These are phyloP conservation scores for Chaetomium sp. DNA, from an alignment of 2,329 filamentous ascomycete species.

Conservation along the genomic window DNA sequence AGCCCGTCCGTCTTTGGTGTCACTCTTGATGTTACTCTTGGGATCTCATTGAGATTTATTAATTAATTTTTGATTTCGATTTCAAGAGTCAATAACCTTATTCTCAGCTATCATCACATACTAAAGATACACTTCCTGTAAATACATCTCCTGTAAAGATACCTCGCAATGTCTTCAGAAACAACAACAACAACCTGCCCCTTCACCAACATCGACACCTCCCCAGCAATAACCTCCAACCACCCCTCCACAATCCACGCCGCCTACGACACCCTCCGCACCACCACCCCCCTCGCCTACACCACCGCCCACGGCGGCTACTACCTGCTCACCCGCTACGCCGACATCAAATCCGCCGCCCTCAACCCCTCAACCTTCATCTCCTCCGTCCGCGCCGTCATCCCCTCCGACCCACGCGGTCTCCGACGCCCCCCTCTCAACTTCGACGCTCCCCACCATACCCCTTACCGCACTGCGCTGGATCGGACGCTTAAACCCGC, in stretches of 20 bases:
- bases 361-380: slow-evolving; percentile 10
- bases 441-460: slow-evolving; percentile 4
- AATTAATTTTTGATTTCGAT: too few relatives aligned
- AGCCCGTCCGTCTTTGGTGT: too few relatives aligned
- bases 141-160: too few relatives aligned
- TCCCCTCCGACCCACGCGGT: slow-evolving; percentile 12
- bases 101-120: too few relatives aligned
- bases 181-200: neutral
- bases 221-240: neutral
- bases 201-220: neutral
- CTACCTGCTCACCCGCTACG: slow-evolving; percentile 3
- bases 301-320: slow-evolving; percentile 3
- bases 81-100: too few relatives aligned
- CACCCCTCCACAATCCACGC: neutral
- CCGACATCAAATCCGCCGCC: slow-evolving; percentile 1
- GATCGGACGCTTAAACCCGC: slow-evolving; percentile 2
- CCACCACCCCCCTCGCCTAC: neutral
- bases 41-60: too few relatives aligned
- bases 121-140: too few relatives aligned
- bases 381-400: slow-evolving; percentile 12
- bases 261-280: neutral
- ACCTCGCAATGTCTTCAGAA: neutral
- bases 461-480: slow-evolving; percentile 2
- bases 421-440: slow-evolving; percentile 4
- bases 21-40: neutral